Base-by-base conservation (phyloP, 2,329 filamentous ascomycete genomes). In the Epichloe scottii region DNA sequence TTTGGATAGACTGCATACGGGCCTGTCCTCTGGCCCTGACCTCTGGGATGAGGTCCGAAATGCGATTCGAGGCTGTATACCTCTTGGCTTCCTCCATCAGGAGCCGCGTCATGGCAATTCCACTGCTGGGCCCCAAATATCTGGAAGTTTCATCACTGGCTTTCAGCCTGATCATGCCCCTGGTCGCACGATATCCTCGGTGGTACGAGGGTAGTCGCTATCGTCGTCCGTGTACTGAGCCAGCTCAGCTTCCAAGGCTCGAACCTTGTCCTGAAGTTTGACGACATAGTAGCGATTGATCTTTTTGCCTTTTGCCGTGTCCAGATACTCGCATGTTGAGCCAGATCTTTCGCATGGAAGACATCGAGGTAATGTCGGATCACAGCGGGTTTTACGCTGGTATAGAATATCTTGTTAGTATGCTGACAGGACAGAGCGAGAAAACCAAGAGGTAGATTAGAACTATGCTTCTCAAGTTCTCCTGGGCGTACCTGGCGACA, bases 41-140 rank as follows among this genome's bases (percentile, higher is more conserved):
- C 51, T 90, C 85, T 3, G 90, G 88, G 34, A 96, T 87, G 47
- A 97, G 82, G 58, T 96, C 89, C 52, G 89, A 89, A 64, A 97
- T 96, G 57, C 85, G 89, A 66, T 89, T 87, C 5, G 89, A 85
- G 61, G 93, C 86, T 26, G 89, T 94, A 62, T 91, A 95, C 56
- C 89, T 85, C 70, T 95, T 97, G 49, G 91, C 91, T 67, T 95
- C 82, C 65, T 96, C 90, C 86, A 98, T 96, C 11, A 98, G 84
- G 58, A 97, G 76, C 33, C 91, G 82, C 12, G 90, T 95, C 73
- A 97, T 95, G 62, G 89, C 88, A 60, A 96, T 95, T 53, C 91
- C 93, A 65, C 91, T 97, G 46, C 90, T 95, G 3, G 93, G 87
- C 0, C 93, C 93, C 3, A 98, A 74, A 64, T 93, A 97, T 55